Conservation (phyloP, 371 early-diverging fungal species). For the Blakeslea trispora region DNA sequence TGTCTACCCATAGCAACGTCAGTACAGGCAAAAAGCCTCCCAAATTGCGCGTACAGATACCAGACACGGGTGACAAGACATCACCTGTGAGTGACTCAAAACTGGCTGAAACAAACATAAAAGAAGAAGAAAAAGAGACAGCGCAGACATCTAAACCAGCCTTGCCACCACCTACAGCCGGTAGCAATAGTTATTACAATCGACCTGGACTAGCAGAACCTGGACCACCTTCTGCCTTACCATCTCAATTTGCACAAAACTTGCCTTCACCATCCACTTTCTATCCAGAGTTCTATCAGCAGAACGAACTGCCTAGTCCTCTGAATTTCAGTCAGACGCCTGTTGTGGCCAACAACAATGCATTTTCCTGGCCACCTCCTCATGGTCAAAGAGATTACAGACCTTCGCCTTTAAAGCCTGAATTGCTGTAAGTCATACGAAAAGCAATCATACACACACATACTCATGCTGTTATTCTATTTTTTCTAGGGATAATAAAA, state of each 20-base stretch:
- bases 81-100: not conserved
- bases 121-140: slow-evolving; percentile 13
- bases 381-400: slow-evolving; percentile 30
- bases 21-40: slow-evolving; percentile 41
- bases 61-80: slow-evolving; percentile 30
- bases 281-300: slow-evolving; percentile 77
- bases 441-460: too few species aligned
- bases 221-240: slow-evolving; percentile 58
- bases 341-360: slow-evolving; percentile 41
- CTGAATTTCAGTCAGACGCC: slow-evolving; percentile 67
- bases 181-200: not conserved
- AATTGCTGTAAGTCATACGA: slow-evolving; percentile 18
- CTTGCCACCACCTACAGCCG: slow-evolving; percentile 4
- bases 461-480: not conserved
- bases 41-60: slow-evolving; percentile 56
- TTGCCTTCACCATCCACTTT: slow-evolving; percentile 78
- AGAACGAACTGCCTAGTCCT: slow-evolving; percentile 63
- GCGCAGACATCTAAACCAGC: not conserved
- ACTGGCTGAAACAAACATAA: slow-evolving; percentile 6
- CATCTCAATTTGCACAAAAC: slow-evolving; percentile 75
- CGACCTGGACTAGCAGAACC: slow-evolving; percentile 17
- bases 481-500: slow-evolving; percentile 10
- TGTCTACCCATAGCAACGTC: slow-evolving; percentile 28
- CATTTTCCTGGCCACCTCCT: slow-evolving; percentile 71
- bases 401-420: slow-evolving; percentile 32